Base-by-base conservation (phyloP, 177 flowering plant genomes). In the Vitis hybrid region DNA sequence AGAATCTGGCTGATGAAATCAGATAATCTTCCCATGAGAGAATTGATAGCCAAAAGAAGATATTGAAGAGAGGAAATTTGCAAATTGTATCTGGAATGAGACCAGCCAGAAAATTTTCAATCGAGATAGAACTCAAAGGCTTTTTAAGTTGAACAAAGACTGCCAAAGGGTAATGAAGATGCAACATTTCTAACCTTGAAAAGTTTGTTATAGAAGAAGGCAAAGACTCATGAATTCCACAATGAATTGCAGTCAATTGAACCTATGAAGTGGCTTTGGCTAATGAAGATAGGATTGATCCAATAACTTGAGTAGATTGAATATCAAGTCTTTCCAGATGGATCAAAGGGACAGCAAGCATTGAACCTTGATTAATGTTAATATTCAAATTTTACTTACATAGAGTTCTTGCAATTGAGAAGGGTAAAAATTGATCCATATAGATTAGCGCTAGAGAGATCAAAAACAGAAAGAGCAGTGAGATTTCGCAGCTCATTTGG, bases 181-280 rank as follows among this genome's bases (percentile, higher is more conserved):
- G 34, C 54, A 74, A 54, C 12, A 30, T 2, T 26, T 64, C 60
- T 8, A 78, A 50, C 21, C 26, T 68, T 6, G 72, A 59, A 68
- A 71, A 75, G 32, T 78, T 70, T n/a, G 71, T 56, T 18, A 78
- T 21, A 2, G 77, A 63, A 62, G 26, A 30, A 6, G 80, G 80
- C 30, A 78, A 19, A 5, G 77, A 58, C 49, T 77, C 80, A 64
- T 71, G 70, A 49, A 78, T 70, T 12, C 17, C 52, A 64, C 70
- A 62, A 45, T 69, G 14, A 11, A 60, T 21, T 6, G 67, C 76
- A 2, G 3, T 0, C 14, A 75, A 68, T 48, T 18, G 0, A 19
- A 58, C 39, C 57, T 75, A 63, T n/a, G 65, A 56, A 19, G 73
- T 49, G 55, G 55, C 45, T 30, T 55, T 55, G 70, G 70, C 18